Evolutionary conservation across 2,329 filamentous ascomycete species (phyloP).

Genomic region (Aureobasidium zeae): DNA sequence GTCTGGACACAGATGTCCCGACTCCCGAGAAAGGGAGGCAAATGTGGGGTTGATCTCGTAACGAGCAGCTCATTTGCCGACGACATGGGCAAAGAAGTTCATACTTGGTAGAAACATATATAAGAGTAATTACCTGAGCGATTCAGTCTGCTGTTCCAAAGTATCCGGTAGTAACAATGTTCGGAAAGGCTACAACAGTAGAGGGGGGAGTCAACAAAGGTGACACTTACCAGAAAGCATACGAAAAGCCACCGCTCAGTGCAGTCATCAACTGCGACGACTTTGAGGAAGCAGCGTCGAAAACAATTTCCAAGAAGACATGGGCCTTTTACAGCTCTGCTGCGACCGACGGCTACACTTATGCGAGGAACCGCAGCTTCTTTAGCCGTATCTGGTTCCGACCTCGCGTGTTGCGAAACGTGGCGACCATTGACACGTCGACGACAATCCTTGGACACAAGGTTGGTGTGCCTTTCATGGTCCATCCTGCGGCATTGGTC

Average conservation of each 20-base stretch:
- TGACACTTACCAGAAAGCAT: slow-evolving; percentile 20
- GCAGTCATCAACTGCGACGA: slow-evolving; percentile 39
- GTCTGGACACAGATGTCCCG: not conserved
- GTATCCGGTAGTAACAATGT: not conserved
- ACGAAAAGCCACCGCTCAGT: slow-evolving; percentile 37
- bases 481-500: slow-evolving; percentile 31
- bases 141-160: not conserved
- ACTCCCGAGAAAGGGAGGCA: not conserved
- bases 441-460: slow-evolving; percentile 29
- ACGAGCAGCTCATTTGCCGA: not conserved
- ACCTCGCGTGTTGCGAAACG: slow-evolving; percentile 38
- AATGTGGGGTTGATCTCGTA: not conserved
- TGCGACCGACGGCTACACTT: slow-evolving; percentile 42
- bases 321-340: slow-evolving; percentile 40
- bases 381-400: slow-evolving; percentile 40
- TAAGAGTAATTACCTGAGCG: no score
- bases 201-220: slow-evolving; percentile 2
- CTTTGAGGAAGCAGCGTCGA: slow-evolving; percentile 32
- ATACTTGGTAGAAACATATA: not conserved
- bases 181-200: slow-evolving; percentile 5
- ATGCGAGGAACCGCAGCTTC: slow-evolving; percentile 34
- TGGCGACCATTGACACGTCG: slow-evolving; percentile 25
- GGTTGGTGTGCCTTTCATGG: slow-evolving; percentile 29
- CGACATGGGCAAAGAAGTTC: slow-evolving; percentile 5
- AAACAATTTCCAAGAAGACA: slow-evolving; percentile 27